phyloP scores from a whole-genome alignment of 768 basidiomycete genomes.

The Pleurotus giganteus region DNA sequence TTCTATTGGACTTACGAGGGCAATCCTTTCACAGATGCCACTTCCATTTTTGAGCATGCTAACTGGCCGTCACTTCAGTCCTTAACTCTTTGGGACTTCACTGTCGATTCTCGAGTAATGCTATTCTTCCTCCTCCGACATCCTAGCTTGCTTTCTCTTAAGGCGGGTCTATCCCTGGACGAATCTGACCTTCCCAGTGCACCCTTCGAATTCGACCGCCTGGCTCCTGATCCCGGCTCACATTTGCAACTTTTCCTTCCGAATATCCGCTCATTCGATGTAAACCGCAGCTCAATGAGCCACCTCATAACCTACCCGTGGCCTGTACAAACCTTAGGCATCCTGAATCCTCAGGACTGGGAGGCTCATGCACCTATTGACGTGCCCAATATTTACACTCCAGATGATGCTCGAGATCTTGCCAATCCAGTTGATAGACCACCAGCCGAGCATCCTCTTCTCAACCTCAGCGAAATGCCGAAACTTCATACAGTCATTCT shows the following conservation, averaged over 20 bases:
- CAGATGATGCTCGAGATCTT: too few relatives aligned
- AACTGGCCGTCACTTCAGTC: background rate
- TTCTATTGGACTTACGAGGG: background rate
- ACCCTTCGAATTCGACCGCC: background rate
- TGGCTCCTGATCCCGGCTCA: background rate
- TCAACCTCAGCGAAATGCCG: background rate
- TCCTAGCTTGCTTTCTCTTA: background rate
- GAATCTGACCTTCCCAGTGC: background rate
- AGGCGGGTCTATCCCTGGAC: background rate
- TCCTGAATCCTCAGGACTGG: background rate
- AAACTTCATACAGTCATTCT: background rate
- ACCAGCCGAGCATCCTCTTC: too few relatives aligned
- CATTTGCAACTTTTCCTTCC: background rate
- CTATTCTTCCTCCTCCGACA: background rate
- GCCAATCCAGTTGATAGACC: too few relatives aligned
- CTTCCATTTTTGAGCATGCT: background rate
- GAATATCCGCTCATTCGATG: background rate
- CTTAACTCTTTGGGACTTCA: background rate
- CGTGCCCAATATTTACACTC: too few relatives aligned
- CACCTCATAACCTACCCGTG: background rate
- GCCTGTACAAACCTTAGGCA: background rate
- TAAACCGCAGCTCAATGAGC: background rate
- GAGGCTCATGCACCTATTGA: too few relatives aligned
- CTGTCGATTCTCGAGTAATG: background rate
- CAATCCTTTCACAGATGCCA: background rate